Evolutionary conservation across 176 grass and related monocot genomes (phyloP).

Genomic region (Chloris gayana): DNA sequence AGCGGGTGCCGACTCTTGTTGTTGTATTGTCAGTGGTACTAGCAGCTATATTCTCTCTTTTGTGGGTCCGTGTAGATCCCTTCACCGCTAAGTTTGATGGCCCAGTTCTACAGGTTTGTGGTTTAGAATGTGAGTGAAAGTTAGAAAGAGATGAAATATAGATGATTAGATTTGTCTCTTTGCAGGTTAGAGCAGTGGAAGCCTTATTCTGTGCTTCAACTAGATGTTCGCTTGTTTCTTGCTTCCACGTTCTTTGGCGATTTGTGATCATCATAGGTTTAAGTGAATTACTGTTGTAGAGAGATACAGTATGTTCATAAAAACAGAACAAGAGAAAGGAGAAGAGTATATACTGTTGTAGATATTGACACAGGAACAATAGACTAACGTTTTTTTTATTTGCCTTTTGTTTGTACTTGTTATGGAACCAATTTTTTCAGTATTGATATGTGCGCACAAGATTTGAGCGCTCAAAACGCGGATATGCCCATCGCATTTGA

Average conservation of each 20-base stretch:
- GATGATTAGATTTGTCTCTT: neutral
- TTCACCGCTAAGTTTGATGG: conserved; percentile 26
- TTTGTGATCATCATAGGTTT: neutral
- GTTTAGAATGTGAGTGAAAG: conserved; percentile 28
- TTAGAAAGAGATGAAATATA: conserved; percentile 11
- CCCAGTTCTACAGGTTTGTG: conserved; percentile 37
- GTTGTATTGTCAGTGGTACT: conserved; percentile 43
- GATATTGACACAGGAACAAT: conserved; percentile 17
- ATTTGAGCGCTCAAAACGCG: no score
- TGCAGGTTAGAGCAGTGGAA: conserved; percentile 15
- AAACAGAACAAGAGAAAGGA: neutral
- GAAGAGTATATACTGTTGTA: conserved; percentile 9
- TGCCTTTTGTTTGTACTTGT: neutral
- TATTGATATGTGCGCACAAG: no score
- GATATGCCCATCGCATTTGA: no score
- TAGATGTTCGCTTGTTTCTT: neutral
- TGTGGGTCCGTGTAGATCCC: conserved; percentile 40
- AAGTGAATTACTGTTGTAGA: conserved; percentile 16
- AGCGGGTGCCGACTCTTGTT: conserved; percentile 37
- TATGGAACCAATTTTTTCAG: no score
- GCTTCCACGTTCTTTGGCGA: neutral
- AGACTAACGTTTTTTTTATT: conserved; percentile 16
- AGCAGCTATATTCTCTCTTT: conserved; percentile 39
- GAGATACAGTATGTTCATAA: conserved; percentile 15
- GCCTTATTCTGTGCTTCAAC: neutral